These are phyloP conservation scores for Fusarium ramigenum DNA, from an alignment of 2,329 filamentous ascomycete species.

Conservation along the genomic window DNA sequence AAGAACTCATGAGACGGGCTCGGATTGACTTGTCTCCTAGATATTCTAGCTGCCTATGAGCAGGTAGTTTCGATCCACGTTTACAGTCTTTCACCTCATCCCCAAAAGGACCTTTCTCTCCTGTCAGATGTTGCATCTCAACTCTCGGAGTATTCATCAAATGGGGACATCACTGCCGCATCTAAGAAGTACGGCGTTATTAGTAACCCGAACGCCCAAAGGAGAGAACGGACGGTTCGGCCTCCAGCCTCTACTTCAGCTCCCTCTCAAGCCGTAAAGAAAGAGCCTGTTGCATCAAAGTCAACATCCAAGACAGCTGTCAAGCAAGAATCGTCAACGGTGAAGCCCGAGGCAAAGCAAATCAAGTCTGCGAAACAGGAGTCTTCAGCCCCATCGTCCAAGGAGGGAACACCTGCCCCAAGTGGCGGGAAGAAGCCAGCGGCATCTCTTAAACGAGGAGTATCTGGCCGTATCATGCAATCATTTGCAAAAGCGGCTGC, in stretches of 20 bases:
- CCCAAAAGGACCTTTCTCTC: conserved; percentile 74
- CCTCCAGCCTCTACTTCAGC: conserved; percentile 40
- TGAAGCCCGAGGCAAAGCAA: conserved; percentile 10
- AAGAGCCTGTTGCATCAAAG: conserved; percentile 22
- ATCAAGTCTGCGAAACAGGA: conserved; percentile 46
- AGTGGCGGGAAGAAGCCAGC: conserved; percentile 47
- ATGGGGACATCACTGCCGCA: conserved; percentile 67
- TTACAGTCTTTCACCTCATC: conserved; percentile 81
- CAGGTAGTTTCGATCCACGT: conserved; percentile 83
- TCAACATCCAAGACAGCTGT: conserved; percentile 36
- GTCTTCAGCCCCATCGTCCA: conserved; percentile 31
- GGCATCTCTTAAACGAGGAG: conserved; percentile 63
- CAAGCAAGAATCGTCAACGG: conserved; percentile 28
- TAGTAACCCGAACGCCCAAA: conserved; percentile 72
- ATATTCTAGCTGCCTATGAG: conserved; percentile 73
- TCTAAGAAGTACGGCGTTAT: conserved; percentile 78
- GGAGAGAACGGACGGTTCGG: conserved; percentile 55
- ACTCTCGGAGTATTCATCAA: conserved; percentile 62
- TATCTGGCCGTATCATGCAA: conserved; percentile 74
- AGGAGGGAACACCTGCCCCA: conserved; percentile 40
- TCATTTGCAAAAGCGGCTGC: conserved; percentile 74
- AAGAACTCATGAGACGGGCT: neutral
- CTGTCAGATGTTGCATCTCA: conserved; percentile 76
- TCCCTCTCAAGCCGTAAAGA: conserved; percentile 37
- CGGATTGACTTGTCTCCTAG: conserved; percentile 53